Conservation (phyloP, 495 filamentous ascomycete genomes). For the Penicillium bialowiezense region DNA sequence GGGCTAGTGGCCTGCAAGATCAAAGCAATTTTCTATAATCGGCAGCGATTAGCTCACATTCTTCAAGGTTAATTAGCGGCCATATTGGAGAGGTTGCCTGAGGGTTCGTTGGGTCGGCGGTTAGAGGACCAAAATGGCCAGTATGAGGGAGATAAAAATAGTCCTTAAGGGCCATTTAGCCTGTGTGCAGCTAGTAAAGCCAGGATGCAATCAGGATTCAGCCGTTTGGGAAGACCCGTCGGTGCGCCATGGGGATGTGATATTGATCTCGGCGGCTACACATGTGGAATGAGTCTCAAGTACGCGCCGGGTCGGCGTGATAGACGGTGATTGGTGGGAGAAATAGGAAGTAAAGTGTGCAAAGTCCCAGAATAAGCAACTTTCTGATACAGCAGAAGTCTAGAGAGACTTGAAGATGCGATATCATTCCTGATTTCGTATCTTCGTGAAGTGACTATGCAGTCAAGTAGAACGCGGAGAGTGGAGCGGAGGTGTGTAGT, state of each 20-base stretch:
- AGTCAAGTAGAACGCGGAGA: conserved; percentile 2
- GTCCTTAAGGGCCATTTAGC: not conserved
- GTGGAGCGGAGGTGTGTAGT: not conserved
- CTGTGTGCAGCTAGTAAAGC: conserved; percentile 10
- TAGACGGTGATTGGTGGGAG: not conserved
- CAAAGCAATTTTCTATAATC: conserved; percentile 35
- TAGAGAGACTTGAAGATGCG: too few species aligned
- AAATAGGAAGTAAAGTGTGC: not conserved
- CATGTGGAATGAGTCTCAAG: conserved; percentile 18
- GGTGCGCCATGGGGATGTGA: conserved; percentile 19
- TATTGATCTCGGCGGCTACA: conserved; percentile 26
- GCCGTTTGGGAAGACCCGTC: not conserved
- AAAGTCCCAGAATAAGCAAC: conserved; percentile 30
- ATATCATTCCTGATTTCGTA: too few species aligned
- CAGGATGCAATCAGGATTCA: conserved; percentile 6
- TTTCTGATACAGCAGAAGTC: conserved; percentile 4
- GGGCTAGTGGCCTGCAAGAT: conserved; percentile 26
- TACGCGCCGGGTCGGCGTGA: conserved; percentile 28
- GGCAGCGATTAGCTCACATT: conserved; percentile 35
- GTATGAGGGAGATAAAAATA: conserved; percentile 23
- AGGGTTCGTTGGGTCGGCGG: conserved; percentile 24
- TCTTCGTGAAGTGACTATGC: conserved; percentile 1
- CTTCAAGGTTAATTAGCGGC: conserved; percentile 25
- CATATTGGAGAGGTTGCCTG: conserved; percentile 11
- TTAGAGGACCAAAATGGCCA: conserved; percentile 5